These are phyloP conservation scores for Akanthomyces uredinophilus DNA, from an alignment of 2,329 filamentous ascomycete species.

Conservation along the genomic window DNA sequence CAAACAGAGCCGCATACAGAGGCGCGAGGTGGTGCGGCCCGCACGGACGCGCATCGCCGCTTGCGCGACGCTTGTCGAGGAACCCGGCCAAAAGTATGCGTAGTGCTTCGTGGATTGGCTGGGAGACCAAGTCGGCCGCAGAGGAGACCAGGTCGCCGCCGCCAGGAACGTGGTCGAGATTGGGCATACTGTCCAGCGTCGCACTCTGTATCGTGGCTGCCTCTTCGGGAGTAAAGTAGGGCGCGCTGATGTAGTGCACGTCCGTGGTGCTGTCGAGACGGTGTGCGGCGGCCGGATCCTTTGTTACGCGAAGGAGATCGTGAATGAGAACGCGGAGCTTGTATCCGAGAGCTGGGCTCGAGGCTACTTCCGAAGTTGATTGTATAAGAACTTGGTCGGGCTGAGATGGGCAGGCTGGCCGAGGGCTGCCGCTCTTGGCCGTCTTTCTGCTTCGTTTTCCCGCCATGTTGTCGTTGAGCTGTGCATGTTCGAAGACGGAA, in stretches of 20 bases:
- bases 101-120: constrained; percentile 12
- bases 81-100: constrained; percentile 11
- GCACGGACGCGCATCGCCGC: constrained; percentile 17
- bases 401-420: no score
- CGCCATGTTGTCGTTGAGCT: background rate
- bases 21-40: constrained; percentile 19
- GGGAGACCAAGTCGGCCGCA: background rate
- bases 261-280: constrained; percentile 16
- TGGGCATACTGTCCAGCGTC: constrained; percentile 11
- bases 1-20: constrained; percentile 17
- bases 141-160: background rate
- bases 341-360: constrained; percentile 9
- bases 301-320: constrained; percentile 14
- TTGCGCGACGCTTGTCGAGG: constrained; percentile 17
- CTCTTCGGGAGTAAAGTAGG: constrained; percentile 16
- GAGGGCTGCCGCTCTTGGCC: background rate
- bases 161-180: background rate
- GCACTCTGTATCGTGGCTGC: constrained; percentile 14
- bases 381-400: no score
- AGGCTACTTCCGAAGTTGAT: background rate
- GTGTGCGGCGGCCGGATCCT: constrained; percentile 10
- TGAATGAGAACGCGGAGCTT: constrained; percentile 16
- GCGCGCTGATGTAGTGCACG: constrained; percentile 18
- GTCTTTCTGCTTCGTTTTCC: background rate
- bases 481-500: background rate